Percentiles rank a stretch among this genome's conserved stretches.
These are phyloP conservation scores for Papiliotrema terrestris DNA, from an alignment of 1,284 basidiomycete species.

Conservation along the genomic window DNA sequence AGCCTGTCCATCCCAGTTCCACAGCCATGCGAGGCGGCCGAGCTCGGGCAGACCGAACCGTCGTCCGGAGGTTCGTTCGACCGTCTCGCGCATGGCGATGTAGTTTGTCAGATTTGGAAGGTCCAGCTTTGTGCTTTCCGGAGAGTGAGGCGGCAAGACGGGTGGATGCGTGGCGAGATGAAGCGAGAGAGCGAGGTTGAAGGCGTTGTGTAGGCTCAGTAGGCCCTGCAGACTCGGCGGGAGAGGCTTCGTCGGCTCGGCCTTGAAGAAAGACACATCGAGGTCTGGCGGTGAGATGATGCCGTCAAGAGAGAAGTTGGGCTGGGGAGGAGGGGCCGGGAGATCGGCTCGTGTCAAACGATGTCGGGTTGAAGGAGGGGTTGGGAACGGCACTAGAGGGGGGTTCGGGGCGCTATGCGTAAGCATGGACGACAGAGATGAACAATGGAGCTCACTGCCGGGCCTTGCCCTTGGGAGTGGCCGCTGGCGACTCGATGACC, in stretches of 20 bases:
- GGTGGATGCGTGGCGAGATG: conserved; percentile 48
- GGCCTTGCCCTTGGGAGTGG: conserved; percentile 10
- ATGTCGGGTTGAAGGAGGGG: conserved; percentile 31
- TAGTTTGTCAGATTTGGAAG: conserved; percentile 45
- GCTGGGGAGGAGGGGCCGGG: conserved; percentile 4
- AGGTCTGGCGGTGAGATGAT: not conserved
- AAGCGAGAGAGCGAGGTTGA: conserved; percentile 46
- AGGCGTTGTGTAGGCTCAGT: conserved; percentile 42
- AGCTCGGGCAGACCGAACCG: conserved; percentile 45
- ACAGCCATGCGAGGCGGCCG: conserved; percentile 47
- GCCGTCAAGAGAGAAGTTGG: not conserved
- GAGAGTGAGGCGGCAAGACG: conserved; percentile 43
- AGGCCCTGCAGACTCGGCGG: conserved; percentile 45
- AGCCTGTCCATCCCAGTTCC: conserved; percentile 44
- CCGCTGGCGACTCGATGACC: conserved; percentile 1
- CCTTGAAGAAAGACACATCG: not conserved
- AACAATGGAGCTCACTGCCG: conserved; percentile 15
- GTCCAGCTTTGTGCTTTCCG: conserved; percentile 25
- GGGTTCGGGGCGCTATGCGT: conserved; percentile 29
- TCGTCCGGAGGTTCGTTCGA: conserved; percentile 43
- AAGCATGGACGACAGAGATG: not conserved
- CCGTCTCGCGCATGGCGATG: conserved; percentile 36
- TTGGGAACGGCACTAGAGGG: conserved; percentile 37
- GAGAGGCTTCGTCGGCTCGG: conserved; percentile 10
- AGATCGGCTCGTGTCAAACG: conserved; percentile 10